These are phyloP conservation scores for Pelargonium nanum DNA, from an alignment of 345 rosid genomes.

Conservation along the genomic window DNA sequence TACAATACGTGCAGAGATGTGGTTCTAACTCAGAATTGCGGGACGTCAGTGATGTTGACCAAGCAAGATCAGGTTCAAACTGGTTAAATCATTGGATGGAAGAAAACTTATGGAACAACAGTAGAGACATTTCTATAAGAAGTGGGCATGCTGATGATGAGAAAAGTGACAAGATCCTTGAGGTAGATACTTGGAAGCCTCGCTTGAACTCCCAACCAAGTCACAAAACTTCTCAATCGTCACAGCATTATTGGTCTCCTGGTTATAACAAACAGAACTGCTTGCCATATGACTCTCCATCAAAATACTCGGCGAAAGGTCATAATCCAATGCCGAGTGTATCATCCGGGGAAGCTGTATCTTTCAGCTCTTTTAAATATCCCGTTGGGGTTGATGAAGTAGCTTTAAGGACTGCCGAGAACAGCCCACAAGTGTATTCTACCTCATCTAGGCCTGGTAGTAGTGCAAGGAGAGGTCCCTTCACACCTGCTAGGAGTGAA, in stretches of 20 bases:
- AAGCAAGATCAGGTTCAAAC: conserved; percentile 33
- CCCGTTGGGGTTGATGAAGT: conserved; percentile 22
- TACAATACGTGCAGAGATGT: conserved; percentile 32
- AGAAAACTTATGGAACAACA: conserved; percentile 37
- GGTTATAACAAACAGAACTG: conserved; percentile 32
- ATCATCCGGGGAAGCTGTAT: conserved; percentile 33
- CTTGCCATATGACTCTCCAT: conserved; percentile 30
- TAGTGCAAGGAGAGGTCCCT: conserved; percentile 56
- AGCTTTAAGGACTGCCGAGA: conserved; percentile 37
- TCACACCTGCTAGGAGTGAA: conserved; percentile 73
- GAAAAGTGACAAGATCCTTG: conserved; percentile 70
- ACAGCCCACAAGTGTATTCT: conserved; percentile 59
- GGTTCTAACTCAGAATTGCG: conserved; percentile 36
- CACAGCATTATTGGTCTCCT: conserved; percentile 17
- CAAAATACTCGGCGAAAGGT: conserved; percentile 31
- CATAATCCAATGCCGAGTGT: conserved; percentile 24
- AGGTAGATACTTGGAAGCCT: conserved; percentile 96
- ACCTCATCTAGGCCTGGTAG: conserved; percentile 58
- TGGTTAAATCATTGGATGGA: conserved; percentile 86
- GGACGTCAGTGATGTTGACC: conserved; percentile 24
- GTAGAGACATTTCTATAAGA: conserved; percentile 16
- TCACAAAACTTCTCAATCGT: conserved; percentile 12
- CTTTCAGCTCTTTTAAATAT: conserved; percentile 27
- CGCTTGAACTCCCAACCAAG: conserved; percentile 27
- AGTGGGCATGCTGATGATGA: conserved; percentile 34